Conservation (phyloP, 176 grass and related monocot genomes). For the Oryza glumipatula region DNA sequence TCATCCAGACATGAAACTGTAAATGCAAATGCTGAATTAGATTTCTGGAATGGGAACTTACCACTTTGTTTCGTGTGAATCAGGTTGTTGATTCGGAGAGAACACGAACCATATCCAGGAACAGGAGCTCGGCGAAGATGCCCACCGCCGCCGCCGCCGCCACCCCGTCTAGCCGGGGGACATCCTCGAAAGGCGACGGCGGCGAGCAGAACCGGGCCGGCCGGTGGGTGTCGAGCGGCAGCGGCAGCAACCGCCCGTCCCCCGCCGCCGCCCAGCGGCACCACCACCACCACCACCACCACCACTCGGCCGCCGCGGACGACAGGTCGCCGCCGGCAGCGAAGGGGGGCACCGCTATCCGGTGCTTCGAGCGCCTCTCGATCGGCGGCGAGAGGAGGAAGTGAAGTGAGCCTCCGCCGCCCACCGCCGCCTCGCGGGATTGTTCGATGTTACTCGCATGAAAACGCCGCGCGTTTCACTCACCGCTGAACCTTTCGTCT, state of each 20-base stretch:
- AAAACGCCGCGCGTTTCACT: not conserved
- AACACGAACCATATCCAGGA: slow-evolving; percentile 52
- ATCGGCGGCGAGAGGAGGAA: slow-evolving; percentile 75
- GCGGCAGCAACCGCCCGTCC: slow-evolving; percentile 60
- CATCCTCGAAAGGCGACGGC: slow-evolving; percentile 53
- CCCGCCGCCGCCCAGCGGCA: slow-evolving; percentile 54
- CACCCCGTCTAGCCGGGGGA: slow-evolving; percentile 49
- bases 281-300: slow-evolving; percentile 38
- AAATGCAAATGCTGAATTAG: not conserved
- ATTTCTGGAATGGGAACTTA: slow-evolving; percentile 1
- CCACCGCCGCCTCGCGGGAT: not conserved
- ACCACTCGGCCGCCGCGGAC: slow-evolving; percentile 60
- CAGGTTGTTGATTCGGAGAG: slow-evolving; percentile 63
- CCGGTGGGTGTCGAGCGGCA: slow-evolving; percentile 45
- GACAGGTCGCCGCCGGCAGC: slow-evolving; percentile 37
- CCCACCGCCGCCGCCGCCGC: slow-evolving; percentile 15
- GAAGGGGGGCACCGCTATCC: slow-evolving; percentile 47
- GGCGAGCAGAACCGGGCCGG: slow-evolving; percentile 51
- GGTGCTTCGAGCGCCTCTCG: slow-evolving; percentile 74
- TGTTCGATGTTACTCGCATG: not conserved
- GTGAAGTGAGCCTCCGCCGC: not conserved
- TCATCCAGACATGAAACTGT: not conserved
- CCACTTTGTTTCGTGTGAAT: not conserved
- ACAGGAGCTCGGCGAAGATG: slow-evolving; percentile 67
- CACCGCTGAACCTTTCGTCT: no score